phyloP scores from a whole-genome alignment of 441 rosid species.

The Lepidium campestre region DNA sequence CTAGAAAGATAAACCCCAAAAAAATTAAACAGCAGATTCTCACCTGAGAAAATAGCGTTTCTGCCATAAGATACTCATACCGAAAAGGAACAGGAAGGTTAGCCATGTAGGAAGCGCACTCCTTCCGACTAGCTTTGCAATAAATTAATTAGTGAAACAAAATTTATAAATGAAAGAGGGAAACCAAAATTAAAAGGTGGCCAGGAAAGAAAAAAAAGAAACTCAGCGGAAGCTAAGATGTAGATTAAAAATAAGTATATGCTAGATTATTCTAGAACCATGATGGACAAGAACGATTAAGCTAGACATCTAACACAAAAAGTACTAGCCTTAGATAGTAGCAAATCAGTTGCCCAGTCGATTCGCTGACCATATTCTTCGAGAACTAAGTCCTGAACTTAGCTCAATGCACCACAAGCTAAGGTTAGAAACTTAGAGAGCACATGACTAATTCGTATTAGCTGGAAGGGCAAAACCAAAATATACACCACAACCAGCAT shows the following conservation, averaged over 20 bases:
- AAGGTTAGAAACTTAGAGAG: not conserved
- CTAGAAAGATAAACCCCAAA: not conserved
- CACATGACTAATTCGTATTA: not conserved
- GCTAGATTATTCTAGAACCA: not conserved
- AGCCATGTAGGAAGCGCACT: slow-evolving; percentile 95
- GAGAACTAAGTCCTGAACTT: not conserved
- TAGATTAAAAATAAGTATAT: not conserved
- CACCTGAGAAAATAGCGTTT: slow-evolving; percentile 98
- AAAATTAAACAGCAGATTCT: slow-evolving; percentile 9
- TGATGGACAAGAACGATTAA: not conserved
- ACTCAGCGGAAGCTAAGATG: not conserved
- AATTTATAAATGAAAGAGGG: slow-evolving; percentile 30
- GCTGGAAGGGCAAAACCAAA: not conserved
- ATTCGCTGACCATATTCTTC: not conserved
- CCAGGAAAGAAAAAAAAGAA: not conserved
- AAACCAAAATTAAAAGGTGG: not conserved
- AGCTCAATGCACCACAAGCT: not conserved
- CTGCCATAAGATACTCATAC: slow-evolving; percentile 98
- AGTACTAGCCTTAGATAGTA: not conserved
- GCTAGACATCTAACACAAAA: not conserved
- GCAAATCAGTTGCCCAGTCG: not conserved
- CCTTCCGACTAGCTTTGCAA: slow-evolving; percentile 99
- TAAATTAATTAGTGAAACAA: slow-evolving; percentile 47
- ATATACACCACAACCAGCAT: slow-evolving; percentile 3
- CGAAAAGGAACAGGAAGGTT: slow-evolving; percentile 95